Evolutionary conservation across 345 rosid genomes (phyloP).

Genomic region (Viola odorata): DNA sequence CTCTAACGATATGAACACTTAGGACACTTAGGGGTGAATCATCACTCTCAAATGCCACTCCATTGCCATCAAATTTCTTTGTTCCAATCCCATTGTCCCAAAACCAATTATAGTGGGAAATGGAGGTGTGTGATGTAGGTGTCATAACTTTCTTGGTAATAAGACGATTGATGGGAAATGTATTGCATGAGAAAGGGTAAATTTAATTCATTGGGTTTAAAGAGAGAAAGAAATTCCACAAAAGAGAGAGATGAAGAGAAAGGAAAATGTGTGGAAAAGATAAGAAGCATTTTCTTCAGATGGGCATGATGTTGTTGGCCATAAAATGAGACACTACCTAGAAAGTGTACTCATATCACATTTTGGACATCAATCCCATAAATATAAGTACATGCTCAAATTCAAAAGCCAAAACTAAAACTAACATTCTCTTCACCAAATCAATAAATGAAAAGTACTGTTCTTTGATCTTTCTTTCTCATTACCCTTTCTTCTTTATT

Average conservation of each 20-base stretch:
- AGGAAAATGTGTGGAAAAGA: constrained; percentile 30
- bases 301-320: constrained; percentile 84
- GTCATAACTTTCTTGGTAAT: constrained; percentile 43
- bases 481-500: neutral
- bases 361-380: constrained; percentile 3
- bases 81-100: too few relatives aligned
- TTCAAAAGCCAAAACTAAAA: neutral
- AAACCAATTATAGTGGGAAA: neutral
- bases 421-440: neutral
- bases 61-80: constrained; percentile 9
- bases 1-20: too few relatives aligned
- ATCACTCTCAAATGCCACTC: constrained; percentile 25
- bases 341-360: constrained; percentile 40
- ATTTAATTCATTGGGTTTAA: constrained; percentile 23
- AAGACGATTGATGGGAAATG: constrained; percentile 29
- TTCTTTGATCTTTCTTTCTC: neutral
- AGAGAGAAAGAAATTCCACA: constrained; percentile 4
- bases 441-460: too few relatives aligned
- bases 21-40: too few relatives aligned
- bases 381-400: neutral
- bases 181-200: constrained; percentile 12
- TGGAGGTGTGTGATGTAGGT: constrained; percentile 26
- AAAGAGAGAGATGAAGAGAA: constrained; percentile 8
- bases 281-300: constrained; percentile 49
- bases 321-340: constrained; percentile 31